Evolutionary conservation across 805 yeast genomes (phyloP), one percentile per base, ranked within the genome.

Genomic region (Torulaspora maleeae): DNA sequence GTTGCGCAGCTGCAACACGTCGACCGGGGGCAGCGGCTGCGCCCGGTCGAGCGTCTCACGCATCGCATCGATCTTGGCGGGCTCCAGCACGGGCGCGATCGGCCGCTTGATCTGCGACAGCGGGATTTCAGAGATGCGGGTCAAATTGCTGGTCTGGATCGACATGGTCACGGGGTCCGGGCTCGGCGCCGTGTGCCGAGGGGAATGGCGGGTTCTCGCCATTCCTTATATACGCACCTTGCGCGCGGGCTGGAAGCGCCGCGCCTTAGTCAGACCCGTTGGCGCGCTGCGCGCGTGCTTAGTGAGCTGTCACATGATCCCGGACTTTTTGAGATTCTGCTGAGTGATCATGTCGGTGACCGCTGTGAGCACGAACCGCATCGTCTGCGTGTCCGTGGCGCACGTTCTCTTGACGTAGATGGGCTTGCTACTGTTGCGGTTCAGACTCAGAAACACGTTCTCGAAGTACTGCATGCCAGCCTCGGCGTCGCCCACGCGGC

Each of bases 371-470:
- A 93, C 96, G 59, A 90, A 91, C 59, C 78, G 77, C 96, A 93
- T 93, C 24, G 89, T 78, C 44, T 78, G 73, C 0, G 95, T 79
- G 63, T 93, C 98, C 0, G 99, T 93, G 0, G 99, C 99, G 68
- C 97, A 89, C 1, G 99, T 93, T 53, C 89, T 72, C 68, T 89
- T 96, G 17, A 87, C 84, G 61, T 93, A 93, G 27, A 93, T 77
- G n/a, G 89, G 91, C 38, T 78, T 75, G 27, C 79, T 76, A 3
- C 75, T 63, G 49, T 29, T 16, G n/a, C 78, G 70, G 62, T 89
- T 87, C 48, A 86, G 63, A 43, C 77, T 71, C 47, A 83, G 59
- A 54, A 89, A 86, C 40, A 78, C 67, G 34, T 71, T 69, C 58
- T 86, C 95, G 60, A 91, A 84, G 60, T 78, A 89, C 52, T 75